Conservation (phyloP, 805 yeast species). For the Yarrowia divulgata region DNA sequence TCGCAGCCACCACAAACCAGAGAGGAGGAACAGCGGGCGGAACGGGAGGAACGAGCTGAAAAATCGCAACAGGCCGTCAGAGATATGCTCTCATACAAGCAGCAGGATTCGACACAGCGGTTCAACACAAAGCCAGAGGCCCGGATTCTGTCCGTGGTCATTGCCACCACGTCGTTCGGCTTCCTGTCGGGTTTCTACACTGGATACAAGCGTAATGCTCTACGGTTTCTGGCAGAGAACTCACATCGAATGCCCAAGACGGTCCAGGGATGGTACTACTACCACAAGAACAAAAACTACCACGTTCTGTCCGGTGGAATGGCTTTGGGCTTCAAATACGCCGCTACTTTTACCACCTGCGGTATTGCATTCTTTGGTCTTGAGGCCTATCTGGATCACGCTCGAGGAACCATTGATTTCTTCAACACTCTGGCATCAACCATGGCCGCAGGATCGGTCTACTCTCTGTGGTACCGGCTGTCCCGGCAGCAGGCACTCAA, state of each 20-base stretch:
- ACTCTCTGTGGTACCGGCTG: slow-evolving; percentile 56
- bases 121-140: slow-evolving; percentile 39
- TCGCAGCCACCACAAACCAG: background rate
- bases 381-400: slow-evolving; percentile 67
- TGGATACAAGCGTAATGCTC: slow-evolving; percentile 64
- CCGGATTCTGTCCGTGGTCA: slow-evolving; percentile 34
- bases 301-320: slow-evolving; percentile 68
- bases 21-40: background rate
- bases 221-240: slow-evolving; percentile 75
- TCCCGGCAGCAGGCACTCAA: slow-evolving; percentile 47
- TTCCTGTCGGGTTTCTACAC: slow-evolving; percentile 60
- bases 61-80: slow-evolving; percentile 22
- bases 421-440: slow-evolving; percentile 69
- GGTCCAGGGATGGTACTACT: slow-evolving; percentile 87
- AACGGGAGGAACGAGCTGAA: slow-evolving; percentile 13
- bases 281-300: slow-evolving; percentile 83
- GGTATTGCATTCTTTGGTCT: slow-evolving; percentile 62
- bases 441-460: slow-evolving; percentile 58
- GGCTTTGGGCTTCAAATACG: slow-evolving; percentile 56
- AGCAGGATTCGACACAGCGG: slow-evolving; percentile 33
- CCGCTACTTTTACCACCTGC: slow-evolving; percentile 54
- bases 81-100: slow-evolving; percentile 29
- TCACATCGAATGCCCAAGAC: slow-evolving; percentile 80
- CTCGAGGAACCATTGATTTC: slow-evolving; percentile 64
- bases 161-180: slow-evolving; percentile 44